phyloP scores from a whole-genome alignment of 352 stramenopile genomes.

The Pythium brassicae region DNA sequence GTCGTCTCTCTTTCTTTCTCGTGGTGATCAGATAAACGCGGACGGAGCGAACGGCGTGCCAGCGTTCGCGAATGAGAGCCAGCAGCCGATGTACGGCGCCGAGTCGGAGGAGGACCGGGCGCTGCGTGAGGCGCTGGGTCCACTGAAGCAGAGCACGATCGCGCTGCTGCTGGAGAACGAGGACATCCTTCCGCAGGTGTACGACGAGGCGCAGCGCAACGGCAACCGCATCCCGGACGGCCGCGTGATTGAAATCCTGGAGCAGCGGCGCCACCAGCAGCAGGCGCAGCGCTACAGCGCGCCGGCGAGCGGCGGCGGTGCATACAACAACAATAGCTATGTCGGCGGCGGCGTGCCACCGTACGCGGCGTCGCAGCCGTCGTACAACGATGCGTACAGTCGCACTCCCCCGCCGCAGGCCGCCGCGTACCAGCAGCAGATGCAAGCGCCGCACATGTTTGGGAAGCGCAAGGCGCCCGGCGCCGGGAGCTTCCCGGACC shows the following conservation, averaged over 20 bases:
- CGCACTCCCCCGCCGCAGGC: slow-evolving; percentile 7
- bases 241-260: slow-evolving; percentile 76
- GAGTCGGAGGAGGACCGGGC: slow-evolving; percentile 58
- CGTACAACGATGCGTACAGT: slow-evolving; percentile 18
- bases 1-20: not conserved
- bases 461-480: slow-evolving; percentile 41
- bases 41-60: not conserved
- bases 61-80: slow-evolving; percentile 2
- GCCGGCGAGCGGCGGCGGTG: slow-evolving; percentile 24
- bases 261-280: slow-evolving; percentile 46
- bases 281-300: slow-evolving; percentile 22
- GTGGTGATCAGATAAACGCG: slow-evolving; percentile 8
- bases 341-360: slow-evolving; percentile 22
- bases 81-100: slow-evolving; percentile 13
- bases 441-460: slow-evolving; percentile 13
- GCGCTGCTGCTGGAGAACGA: slow-evolving; percentile 68
- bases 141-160: slow-evolving; percentile 71
- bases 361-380: slow-evolving; percentile 3
- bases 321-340: slow-evolving; percentile 21
- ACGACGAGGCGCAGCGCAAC: slow-evolving; percentile 76
- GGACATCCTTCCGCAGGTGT: slow-evolving; percentile 68
- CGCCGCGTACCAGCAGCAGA: slow-evolving; percentile 14
- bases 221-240: slow-evolving; percentile 71
- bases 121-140: slow-evolving; percentile 58
- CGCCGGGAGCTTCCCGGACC: slow-evolving; percentile 28